These are phyloP conservation scores for Hymenochaete sp. DNA, from an alignment of 1,284 basidiomycete species.

Conservation along the genomic window DNA sequence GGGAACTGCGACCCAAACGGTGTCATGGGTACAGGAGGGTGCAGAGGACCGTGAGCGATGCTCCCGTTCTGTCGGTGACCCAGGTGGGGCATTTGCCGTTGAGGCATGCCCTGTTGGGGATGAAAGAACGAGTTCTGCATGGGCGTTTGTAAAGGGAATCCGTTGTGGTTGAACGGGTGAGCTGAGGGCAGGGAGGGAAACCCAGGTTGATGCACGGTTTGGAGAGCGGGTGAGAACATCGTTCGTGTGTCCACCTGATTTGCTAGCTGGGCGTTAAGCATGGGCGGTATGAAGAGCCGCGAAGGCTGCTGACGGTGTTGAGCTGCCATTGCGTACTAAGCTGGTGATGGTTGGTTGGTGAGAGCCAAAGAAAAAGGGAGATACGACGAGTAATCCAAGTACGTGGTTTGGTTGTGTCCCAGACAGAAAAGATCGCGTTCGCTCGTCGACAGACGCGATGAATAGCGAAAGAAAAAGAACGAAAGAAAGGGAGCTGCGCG, in stretches of 20 bases:
- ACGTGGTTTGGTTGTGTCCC: too few relatives aligned
- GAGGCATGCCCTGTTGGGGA: conserved; percentile 41
- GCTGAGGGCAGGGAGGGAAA: conserved; percentile 45
- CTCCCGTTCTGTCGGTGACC: conserved; percentile 47
- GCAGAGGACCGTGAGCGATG: conserved; percentile 50
- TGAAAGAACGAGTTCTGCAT: conserved; percentile 57
- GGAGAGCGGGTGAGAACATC: conserved; percentile 58
- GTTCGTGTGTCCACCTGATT: conserved; percentile 31
- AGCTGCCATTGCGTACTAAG: conserved; percentile 21
- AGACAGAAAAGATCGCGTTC: too few relatives aligned
- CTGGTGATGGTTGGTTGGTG: not conserved
- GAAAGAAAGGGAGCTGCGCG: not conserved
- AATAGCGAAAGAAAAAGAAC: not conserved
- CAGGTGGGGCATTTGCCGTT: conserved; percentile 37
- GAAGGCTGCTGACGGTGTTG: conserved; percentile 27
- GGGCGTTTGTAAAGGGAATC: conserved; percentile 48
- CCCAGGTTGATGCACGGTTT: conserved; percentile 47
- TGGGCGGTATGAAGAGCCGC: conserved; percentile 39
- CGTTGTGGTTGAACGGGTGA: conserved; percentile 25
- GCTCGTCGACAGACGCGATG: too few relatives aligned
- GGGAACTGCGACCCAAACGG: conserved; percentile 51
- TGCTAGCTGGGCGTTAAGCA: conserved; percentile 40
- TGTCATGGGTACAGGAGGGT: conserved; percentile 50
- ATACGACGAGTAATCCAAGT: not conserved
- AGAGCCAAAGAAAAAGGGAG: not conserved